Evolutionary conservation across 176 grass and related monocot genomes (phyloP), one percentile per base, ranked within the genome.

Genomic region (Musa beccarii): DNA sequence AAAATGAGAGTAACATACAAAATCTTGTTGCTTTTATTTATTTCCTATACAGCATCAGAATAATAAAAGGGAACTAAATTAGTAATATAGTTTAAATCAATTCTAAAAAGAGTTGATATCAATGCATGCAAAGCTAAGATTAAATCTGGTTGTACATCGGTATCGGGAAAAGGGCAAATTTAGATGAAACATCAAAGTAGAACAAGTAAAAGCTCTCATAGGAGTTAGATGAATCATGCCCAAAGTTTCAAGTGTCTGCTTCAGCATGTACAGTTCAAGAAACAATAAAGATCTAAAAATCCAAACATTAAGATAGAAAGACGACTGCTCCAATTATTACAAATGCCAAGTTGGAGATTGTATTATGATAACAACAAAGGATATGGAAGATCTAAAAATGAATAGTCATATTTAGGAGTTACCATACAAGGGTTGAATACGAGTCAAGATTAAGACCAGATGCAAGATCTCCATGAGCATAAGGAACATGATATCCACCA

Each of bases 401-500:
- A 28, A 63, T 49, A 79, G 51, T 10, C 0, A 62, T 8, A 52
- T 3, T n/a, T 49, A 63, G 16, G 14, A 80, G 55, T 73, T 52
- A 28, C 56, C 77, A 79, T 93, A 93, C 88, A 81, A 82, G 74
- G 71, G 90, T 93, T 80, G 90, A 86, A 1, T 98, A 98, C 68
- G 88, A 98, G 53, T 92, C 83, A 79, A 98, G 90, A 76, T 91
- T 72, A 80, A 98, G 90, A 67, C 90, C 84, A 51, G 94, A 98
- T 74, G 90, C 94, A 87, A 98, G 88, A 70, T 63, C 80, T 59
- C 88, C 88, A 81, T 98, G 94, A 65, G 90, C 94, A 79, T 93
- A 93, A 74, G 94, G 94, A 76, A 98, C 90, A 78, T 98, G 94
- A 89, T 98, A 98, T 52, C 90, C 94, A 67, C 94, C 94, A 89